Conservation (phyloP, 257 asterid genomes). For the Nicotiana paniculata region DNA sequence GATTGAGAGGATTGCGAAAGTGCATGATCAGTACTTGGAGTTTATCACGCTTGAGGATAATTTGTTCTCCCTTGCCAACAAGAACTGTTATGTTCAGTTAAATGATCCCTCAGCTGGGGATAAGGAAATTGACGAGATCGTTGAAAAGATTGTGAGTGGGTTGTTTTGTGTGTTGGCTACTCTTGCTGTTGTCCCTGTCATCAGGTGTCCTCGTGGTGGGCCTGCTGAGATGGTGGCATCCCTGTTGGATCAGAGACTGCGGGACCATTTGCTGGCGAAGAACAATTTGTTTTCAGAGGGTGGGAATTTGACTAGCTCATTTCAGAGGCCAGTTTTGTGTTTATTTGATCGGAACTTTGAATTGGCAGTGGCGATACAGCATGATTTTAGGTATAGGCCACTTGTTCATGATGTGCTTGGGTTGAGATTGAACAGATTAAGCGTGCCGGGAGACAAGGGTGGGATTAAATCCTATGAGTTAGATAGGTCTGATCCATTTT, state of each 20-base stretch:
- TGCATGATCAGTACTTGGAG: conserved; percentile 94
- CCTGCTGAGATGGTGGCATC: conserved; percentile 98
- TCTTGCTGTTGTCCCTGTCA: conserved; percentile 90
- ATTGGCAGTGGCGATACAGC: conserved; percentile 81
- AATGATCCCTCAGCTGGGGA: conserved; percentile 97
- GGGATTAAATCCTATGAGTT: conserved; percentile 75
- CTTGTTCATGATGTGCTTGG: conserved; percentile 97
- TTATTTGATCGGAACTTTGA: conserved; percentile 88
- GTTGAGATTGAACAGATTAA: conserved; percentile 77
- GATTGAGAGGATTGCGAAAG: conserved; percentile 74
- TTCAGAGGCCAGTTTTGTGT: conserved; percentile 95
- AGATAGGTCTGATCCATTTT: conserved; percentile 75
- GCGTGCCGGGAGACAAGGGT: conserved; percentile 82
- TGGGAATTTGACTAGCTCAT: conserved; percentile 64
- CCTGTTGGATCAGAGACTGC: conserved; percentile 76
- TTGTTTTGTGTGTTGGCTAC: conserved; percentile 91
- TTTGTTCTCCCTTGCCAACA: conserved; percentile 79
- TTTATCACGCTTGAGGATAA: conserved; percentile 83
- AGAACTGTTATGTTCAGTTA: conserved; percentile 81
- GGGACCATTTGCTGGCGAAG: conserved; percentile 85
- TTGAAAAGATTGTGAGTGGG: conserved; percentile 77
- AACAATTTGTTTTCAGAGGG: conserved; percentile 78
- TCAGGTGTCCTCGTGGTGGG: conserved; percentile 95
- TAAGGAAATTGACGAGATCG: conserved; percentile 69
- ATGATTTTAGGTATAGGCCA: conserved; percentile 93